A percentile compares a stretch with the other conserved stretches of the same genome.
These are phyloP conservation scores for Infundibulicybe gibba DNA, from an alignment of 768 basidiomycete species.

Conservation along the genomic window DNA sequence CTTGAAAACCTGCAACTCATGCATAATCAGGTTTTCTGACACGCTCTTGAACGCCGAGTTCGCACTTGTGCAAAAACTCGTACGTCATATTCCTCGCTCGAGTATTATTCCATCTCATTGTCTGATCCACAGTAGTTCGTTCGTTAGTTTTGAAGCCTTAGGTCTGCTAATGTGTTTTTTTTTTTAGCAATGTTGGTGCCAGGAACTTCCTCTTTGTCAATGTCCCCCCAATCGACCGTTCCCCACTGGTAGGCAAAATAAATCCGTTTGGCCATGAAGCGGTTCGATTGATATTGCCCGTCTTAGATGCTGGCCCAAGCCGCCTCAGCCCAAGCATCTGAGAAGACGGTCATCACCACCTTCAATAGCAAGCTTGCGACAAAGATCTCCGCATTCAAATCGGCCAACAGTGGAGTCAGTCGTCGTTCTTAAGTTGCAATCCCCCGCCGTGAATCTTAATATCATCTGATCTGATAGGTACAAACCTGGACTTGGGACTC, in stretches of 20 bases:
- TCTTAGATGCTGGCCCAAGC: conserved; percentile 45
- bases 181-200: conserved; percentile 44
- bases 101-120: not conserved
- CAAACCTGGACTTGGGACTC: conserved; percentile 49
- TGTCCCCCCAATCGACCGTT: conserved; percentile 38
- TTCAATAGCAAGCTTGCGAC: conserved; percentile 50
- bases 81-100: conserved; percentile 18
- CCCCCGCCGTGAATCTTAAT: no score
- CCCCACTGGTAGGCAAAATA: conserved; percentile 30
- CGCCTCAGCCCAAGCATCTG: conserved; percentile 31
- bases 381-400: conserved; percentile 35
- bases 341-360: conserved; percentile 42
- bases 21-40: conserved; percentile 39
- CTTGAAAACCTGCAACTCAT: not conserved
- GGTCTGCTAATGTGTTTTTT: not conserved
- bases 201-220: conserved; percentile 50
- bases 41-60: conserved; percentile 47
- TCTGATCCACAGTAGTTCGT: conserved; percentile 25
- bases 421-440: no score
- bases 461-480: conserved; percentile 24
- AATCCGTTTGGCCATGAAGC: no score
- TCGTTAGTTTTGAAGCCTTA: conserved; percentile 2
- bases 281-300: no score
- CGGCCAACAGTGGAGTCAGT: conserved; percentile 43
- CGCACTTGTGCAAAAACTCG: conserved; percentile 43